Conservation (phyloP, 148 eudicot genomes). For the Nepenthes mirabilis region DNA sequence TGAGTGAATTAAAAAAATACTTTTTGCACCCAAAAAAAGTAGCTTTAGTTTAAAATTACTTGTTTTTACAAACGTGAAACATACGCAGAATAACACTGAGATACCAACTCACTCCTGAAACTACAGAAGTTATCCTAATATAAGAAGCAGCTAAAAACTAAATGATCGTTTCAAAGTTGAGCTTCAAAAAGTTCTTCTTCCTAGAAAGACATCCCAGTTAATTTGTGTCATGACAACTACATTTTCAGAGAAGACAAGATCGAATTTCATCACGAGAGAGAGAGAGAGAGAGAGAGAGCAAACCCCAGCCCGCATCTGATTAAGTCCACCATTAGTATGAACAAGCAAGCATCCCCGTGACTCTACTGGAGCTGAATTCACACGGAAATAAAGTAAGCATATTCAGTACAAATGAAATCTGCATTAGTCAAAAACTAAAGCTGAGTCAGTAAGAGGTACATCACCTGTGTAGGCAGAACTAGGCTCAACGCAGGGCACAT, state of each 20-base stretch:
- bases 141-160: too few species aligned
- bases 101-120: too few species aligned
- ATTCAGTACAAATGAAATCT: constrained; percentile 5
- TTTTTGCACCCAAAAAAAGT: too few species aligned
- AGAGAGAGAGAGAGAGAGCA: constrained; percentile 7
- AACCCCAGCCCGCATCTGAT: constrained; percentile 99
- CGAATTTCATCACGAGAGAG: neutral
- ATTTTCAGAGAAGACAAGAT: neutral
- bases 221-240: too few species aligned
- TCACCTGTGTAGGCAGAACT: constrained; percentile 46
- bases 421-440: constrained; percentile 2
- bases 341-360: constrained; percentile 73
- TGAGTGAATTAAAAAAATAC: too few species aligned
- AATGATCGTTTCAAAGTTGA: too few species aligned
- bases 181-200: too few species aligned
- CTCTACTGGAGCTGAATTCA: constrained; percentile 47
- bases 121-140: too few species aligned
- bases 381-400: constrained; percentile 4
- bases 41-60: too few species aligned
- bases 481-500: constrained; percentile 64
- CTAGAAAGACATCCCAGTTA: too few species aligned
- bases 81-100: too few species aligned
- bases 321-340: constrained; percentile 87
- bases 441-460: constrained; percentile 3
- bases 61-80: too few species aligned